Conservation (phyloP, 2,329 filamentous ascomycete species). For the Cordyceps cicadae region DNA sequence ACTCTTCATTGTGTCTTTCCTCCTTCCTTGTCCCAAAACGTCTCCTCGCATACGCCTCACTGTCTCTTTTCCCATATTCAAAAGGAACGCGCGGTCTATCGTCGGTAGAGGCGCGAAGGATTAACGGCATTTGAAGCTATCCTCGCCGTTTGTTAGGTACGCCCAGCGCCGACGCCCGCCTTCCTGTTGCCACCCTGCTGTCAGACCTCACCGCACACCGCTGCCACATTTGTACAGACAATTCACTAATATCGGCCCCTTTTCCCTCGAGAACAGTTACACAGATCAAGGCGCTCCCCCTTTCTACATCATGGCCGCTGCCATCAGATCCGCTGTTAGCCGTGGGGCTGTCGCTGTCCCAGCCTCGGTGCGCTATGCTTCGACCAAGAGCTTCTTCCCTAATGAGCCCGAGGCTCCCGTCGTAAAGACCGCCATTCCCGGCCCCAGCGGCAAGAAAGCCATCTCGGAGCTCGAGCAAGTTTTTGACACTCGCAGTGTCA, state of each 20-base stretch:
- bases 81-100: neutral
- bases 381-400: constrained; percentile 32
- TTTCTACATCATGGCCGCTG: neutral
- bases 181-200: neutral
- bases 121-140: neutral
- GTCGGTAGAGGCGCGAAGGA: neutral
- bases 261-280: neutral
- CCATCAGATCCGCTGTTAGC: constrained; percentile 9
- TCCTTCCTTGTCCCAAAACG: neutral
- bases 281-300: neutral
- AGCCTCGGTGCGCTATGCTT: constrained; percentile 20
- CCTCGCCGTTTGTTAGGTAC: neutral
- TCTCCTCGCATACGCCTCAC: neutral
- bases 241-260: neutral
- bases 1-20: neutral
- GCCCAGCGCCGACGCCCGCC: neutral
- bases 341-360: constrained; percentile 12
- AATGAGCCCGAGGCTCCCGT: constrained; percentile 45
- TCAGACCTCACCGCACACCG: neutral
- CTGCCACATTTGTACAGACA: neutral
- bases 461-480: constrained; percentile 66
- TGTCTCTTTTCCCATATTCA: no score
- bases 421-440: constrained; percentile 59
- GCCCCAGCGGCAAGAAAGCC: constrained; percentile 62
- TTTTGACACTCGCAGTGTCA: constrained; percentile 79